Percentiles rank a stretch among this genome's conserved stretches.
Conservation (phyloP, 352 stramenopile species). For the Globisporangium megalacanthum region DNA sequence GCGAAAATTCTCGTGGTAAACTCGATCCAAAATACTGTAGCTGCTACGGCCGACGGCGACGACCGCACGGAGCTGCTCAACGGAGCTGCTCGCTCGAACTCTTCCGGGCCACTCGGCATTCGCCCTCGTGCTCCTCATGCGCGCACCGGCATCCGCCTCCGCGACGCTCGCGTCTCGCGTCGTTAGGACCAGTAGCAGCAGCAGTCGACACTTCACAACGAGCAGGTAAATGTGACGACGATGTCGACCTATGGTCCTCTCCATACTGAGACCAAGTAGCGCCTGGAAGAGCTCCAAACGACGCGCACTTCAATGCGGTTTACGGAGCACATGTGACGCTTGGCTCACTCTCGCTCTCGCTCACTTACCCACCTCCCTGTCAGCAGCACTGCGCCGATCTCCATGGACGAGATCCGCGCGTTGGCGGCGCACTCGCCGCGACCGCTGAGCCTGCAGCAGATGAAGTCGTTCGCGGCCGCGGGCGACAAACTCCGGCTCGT, state of each 20-base stretch:
- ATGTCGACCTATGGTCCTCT: no score
- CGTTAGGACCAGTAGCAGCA: background rate
- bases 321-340: no score
- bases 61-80: no score
- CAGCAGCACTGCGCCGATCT: constrained; percentile 18
- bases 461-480: constrained; percentile 69
- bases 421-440: constrained; percentile 49
- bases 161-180: background rate
- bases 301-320: no score
- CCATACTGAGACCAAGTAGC: no score
- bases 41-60: no score
- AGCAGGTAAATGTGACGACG: background rate
- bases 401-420: constrained; percentile 60
- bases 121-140: background rate
- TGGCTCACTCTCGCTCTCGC: background rate
- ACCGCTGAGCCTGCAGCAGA: constrained; percentile 74
- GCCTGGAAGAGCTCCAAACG: no score
- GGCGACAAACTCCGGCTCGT: constrained; percentile 55
- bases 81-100: no score
- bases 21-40: no score
- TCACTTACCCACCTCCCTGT: background rate
- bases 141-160: background rate
- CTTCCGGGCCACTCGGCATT: no score
- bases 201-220: background rate
- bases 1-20: no score